Percentiles rank a stretch among this genome's conserved stretches.
Evolutionary conservation across 495 filamentous ascomycete genomes (phyloP).

Genomic region (Trichoderma virens): DNA sequence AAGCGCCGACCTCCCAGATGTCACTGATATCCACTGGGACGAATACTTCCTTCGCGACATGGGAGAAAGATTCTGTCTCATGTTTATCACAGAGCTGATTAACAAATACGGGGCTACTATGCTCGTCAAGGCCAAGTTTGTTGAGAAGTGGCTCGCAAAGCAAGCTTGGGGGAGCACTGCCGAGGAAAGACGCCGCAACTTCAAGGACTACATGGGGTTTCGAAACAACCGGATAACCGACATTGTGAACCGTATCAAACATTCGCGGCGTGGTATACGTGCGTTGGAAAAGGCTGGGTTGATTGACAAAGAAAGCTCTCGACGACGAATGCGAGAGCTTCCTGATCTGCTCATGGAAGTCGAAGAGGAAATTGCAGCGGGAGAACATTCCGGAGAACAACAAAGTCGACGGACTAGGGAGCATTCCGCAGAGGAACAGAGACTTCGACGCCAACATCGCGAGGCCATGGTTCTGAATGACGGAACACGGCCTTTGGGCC

Average conservation of each 20-base stretch:
- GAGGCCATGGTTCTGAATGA: slow-evolving; percentile 62
- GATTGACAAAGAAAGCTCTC: slow-evolving; percentile 22
- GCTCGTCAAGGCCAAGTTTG: slow-evolving; percentile 41
- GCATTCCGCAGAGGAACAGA: slow-evolving; percentile 42
- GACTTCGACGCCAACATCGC: slow-evolving; percentile 45
- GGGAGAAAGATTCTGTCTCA: slow-evolving; percentile 42
- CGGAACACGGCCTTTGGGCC: slow-evolving; percentile 46
- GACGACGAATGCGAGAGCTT: slow-evolving; percentile 25
- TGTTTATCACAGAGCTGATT: slow-evolving; percentile 37
- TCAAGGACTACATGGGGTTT: slow-evolving; percentile 31
- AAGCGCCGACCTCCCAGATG: slow-evolving; percentile 40
- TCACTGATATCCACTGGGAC: slow-evolving; percentile 40
- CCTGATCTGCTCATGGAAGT: slow-evolving; percentile 22
- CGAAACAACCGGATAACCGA: slow-evolving; percentile 39
- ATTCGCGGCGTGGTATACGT: slow-evolving; percentile 28
- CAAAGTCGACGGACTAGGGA: slow-evolving; percentile 30
- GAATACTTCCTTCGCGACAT: slow-evolving; percentile 46
- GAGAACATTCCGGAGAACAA: slow-evolving; percentile 14
- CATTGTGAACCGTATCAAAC: slow-evolving; percentile 30
- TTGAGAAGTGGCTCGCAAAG: slow-evolving; percentile 48
- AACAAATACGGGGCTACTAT: slow-evolving; percentile 32
- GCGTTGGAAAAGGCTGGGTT: slow-evolving; percentile 36
- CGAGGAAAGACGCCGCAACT: slow-evolving; percentile 37
- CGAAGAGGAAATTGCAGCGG: slow-evolving; percentile 18
- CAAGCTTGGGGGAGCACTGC: slow-evolving; percentile 45